Base-by-base conservation (phyloP, 2,329 filamentous ascomycete genomes). In the Scortechinia acanthostroma region DNA sequence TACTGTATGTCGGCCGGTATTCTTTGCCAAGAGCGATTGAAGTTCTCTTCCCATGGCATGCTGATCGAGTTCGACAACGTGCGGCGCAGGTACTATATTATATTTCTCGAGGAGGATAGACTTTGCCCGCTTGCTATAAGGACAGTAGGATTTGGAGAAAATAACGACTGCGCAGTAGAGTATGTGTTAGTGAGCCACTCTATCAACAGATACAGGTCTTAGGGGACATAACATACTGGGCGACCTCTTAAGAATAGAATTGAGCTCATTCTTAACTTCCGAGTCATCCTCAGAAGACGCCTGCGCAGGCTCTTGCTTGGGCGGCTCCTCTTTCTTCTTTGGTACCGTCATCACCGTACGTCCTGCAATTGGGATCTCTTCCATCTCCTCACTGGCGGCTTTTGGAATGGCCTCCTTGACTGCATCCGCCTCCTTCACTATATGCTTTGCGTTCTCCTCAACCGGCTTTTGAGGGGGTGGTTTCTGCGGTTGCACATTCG, bases 111-210 rank as follows among this genome's bases (percentile, higher is more conserved):
- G 35, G 6, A 40, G 17, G 35, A 40, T 40, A 6, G 35, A 13
- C 35, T 40, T 40, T 6, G 35, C 35, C 20, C 17, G 14, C 17
- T 10, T 19, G 35, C 35, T 40, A 19, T 10, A 19, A 10, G 35
- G 35, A 19, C 35, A 40, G 35, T 40, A 40, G 17, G 35, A 40
- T 40, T 40, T 40, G 13, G 35, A 40, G 35, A 40, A 40, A 19
- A 40, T 19, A 40, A 40, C 17, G 10, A 40, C 35, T 40, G 17
- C 6, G 20, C 25, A 30, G 25, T 30, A 30, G 25, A n/a, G 25
- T 10, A 30, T n/a, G n/a, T n/a, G n/a, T n/a, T n/a, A n/a, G n/a
- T n/a, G n/a, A n/a, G n/a, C n/a, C n/a, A n/a, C n/a, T n/a, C n/a
- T n/a, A n/a, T n/a, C n/a, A n/a, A n/a, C 25, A 30, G 10, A 10